Conservation (phyloP, 108 stramenopile species). For the Nitzschia putrida region DNA sequence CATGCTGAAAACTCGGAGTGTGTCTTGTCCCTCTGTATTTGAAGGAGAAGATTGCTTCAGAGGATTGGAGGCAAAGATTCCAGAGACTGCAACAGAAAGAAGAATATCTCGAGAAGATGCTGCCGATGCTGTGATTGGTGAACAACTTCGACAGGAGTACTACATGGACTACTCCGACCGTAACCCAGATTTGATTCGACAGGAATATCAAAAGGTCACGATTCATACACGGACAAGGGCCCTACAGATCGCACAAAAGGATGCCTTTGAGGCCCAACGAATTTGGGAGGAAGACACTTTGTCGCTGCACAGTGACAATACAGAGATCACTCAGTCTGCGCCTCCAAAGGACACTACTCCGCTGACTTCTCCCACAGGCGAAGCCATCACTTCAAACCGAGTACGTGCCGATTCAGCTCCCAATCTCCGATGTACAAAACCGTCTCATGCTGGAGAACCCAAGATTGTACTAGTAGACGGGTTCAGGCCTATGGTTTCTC, state of each 20-base stretch:
- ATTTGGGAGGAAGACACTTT: no score
- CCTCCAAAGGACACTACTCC: no score
- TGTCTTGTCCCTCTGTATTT: no score
- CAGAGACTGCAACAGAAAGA: neutral
- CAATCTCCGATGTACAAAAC: no score
- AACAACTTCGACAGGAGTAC: constrained; percentile 1
- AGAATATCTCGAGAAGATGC: constrained; percentile 9
- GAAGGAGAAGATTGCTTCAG: neutral
- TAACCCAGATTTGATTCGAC: neutral
- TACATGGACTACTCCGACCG: neutral
- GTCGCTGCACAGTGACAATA: no score
- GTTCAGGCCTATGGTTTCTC: no score
- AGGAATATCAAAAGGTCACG: neutral
- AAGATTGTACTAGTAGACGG: no score
- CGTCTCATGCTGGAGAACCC: no score
- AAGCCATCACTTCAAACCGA: no score
- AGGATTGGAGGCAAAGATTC: neutral
- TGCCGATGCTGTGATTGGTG: neutral
- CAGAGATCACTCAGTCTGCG: no score
- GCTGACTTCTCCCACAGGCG: no score
- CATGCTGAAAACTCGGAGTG: neutral
- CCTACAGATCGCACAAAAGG: neutral
- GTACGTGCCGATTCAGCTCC: no score
- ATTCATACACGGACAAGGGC: neutral
- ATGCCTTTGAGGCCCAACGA: neutral